Evolutionary conservation across 148 eudicot species (phyloP).

Genomic region (Simmondsia chinensis): DNA sequence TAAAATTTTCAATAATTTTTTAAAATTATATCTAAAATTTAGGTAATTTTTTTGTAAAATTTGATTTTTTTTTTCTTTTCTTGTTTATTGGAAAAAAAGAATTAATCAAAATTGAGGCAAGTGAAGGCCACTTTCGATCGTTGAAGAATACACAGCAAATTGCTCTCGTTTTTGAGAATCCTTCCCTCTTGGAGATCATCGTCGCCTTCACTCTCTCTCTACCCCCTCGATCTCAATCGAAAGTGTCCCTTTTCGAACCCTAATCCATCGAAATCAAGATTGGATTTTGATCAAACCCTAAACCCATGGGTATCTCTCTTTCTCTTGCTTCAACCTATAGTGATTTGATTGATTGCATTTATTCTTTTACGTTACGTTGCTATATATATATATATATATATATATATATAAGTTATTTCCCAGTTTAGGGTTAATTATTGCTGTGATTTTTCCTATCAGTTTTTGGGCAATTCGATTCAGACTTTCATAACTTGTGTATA

Average conservation of each 20-base stretch:
- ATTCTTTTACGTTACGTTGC: conserved; percentile 1
- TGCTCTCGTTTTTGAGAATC: no score
- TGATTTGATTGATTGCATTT: conserved; percentile 8
- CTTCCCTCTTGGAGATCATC: no score
- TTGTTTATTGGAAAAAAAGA: no score
- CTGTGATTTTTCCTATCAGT: conserved; percentile 1
- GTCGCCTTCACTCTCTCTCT: conserved; percentile 2
- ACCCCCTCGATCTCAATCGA: conserved; percentile 1
- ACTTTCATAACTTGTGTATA: neutral
- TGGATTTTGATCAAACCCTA: conserved; percentile 5
- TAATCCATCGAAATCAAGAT: conserved; percentile 6
- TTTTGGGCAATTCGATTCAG: neutral
- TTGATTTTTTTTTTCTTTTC: no score
- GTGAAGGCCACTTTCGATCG: no score
- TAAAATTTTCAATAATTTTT: no score
- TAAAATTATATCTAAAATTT: no score
- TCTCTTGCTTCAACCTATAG: neutral
- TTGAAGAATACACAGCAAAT: no score
- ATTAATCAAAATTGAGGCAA: no score
- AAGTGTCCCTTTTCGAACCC: conserved; percentile 7
- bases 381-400: no score
- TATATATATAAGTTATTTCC: conserved; percentile 11
- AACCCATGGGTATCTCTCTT: conserved; percentile 20
- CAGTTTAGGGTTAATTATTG: conserved; percentile 9
- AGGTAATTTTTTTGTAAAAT: no score